Percentiles rank a stretch among this genome's conserved stretches.
phyloP scores from a whole-genome alignment of 1,139 yeast genomes.

The Pichia sp. region DNA sequence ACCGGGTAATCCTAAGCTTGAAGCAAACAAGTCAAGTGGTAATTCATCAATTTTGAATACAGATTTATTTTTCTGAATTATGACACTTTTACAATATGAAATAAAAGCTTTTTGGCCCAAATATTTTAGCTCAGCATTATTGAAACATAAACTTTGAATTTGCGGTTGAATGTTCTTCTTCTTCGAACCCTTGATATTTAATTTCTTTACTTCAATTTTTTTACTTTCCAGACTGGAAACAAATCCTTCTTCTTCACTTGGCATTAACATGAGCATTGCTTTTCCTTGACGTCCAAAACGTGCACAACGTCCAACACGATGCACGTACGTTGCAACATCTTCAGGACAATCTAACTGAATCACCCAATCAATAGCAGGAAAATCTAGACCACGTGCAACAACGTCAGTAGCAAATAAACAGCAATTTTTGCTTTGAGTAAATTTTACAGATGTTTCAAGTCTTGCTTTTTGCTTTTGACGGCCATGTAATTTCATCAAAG shows the following conservation, averaged over 20 bases:
- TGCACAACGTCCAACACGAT: constrained; percentile 95
- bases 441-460: constrained; percentile 80
- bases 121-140: constrained; percentile 85
- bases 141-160: constrained; percentile 82
- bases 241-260: constrained; percentile 77
- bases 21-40: constrained; percentile 79
- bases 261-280: constrained; percentile 74
- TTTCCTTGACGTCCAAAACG: constrained; percentile 87
- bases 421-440: constrained; percentile 77
- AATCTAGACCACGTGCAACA: constrained; percentile 95
- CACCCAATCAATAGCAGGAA: constrained; percentile 98
- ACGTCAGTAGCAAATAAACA: constrained; percentile 94
- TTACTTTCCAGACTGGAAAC: constrained; percentile 53
- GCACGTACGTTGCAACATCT: constrained; percentile 90
- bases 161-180: constrained; percentile 77
- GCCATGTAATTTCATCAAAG: constrained; percentile 86
- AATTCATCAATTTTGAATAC: constrained; percentile 70
- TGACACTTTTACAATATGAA: constrained; percentile 78
- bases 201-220: constrained; percentile 61
- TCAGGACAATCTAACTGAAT: constrained; percentile 95
- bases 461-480: constrained; percentile 93
- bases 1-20: constrained; percentile 87
- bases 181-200: constrained; percentile 70
- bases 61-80: constrained; percentile 80
- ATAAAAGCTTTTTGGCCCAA: constrained; percentile 94